Base-by-base conservation (phyloP, 2,329 filamentous ascomycete species). In the Neofusicoccum laricinum region DNA sequence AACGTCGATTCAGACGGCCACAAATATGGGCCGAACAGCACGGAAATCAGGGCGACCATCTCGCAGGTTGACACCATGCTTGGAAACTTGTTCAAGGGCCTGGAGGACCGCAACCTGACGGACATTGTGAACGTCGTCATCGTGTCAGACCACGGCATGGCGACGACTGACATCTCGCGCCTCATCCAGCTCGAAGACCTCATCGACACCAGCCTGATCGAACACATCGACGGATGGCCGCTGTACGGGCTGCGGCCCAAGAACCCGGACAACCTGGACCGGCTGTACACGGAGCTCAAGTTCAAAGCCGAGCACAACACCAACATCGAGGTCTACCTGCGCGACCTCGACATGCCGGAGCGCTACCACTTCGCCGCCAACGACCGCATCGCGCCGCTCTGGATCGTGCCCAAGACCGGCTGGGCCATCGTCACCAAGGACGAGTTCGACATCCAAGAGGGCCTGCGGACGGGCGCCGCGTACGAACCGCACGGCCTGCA, bases 141-240 rank as follows among this genome's bases (percentile, higher is more conserved):
- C n/a, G 94, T 99, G 2, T 97, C 93, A 0, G 95, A 99, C 74
- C 95, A 99, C 74, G 95, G 95, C 58, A 99, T 99, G 95, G 95
- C 95, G 1, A 96, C 93, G 0, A 98, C 95, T 0, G 91, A 93
- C 66, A 86, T 85, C 0, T 83, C 88, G 17, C 86, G 95, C 11
- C 81, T 98, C 50, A 85, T 98, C 30, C 95, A 98, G 77, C 82
- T 98, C 2, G 95, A 99, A 68, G 92, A 97, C 72, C 79, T 98
- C 3, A 83, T 98, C 51, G 92, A 97, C 73, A 83, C 90, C 5
- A 80, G 79, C 55, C 85, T 92, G 69, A 88, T 98, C 49, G 89
- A 90, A 65, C 92, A 95, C 73, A 90, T 88, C 30, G 95, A 99
- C 69, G 95, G 95, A 63, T 99, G 95, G 95, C 95, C 95, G 0